Evolutionary conservation across 257 asterid species (phyloP), one percentile per base, ranked within the genome.

Genomic region (Phtheirospermum japonicum): DNA sequence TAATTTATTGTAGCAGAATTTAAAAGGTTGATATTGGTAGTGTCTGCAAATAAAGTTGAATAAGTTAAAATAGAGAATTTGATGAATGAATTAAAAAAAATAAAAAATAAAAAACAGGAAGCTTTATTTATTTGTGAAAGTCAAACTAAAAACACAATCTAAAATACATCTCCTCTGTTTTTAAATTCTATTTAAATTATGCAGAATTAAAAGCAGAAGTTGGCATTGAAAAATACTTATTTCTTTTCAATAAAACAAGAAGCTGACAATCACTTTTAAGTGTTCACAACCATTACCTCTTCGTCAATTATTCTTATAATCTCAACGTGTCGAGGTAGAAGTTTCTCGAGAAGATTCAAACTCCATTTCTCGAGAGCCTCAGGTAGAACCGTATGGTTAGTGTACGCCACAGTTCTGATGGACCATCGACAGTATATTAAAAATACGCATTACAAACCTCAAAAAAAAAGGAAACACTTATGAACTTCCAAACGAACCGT

Each of bases 301-400:
- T 85, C 83, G 59, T 88, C 96, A 64, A 88, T 83, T 82, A 76
- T 64, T 75, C 85, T 88, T 69, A 88, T 85, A 70, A 88, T 83
- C 82, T 88, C 96, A 17, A 83, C 85, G 72, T 88, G 96, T 54
- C 96, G 70, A 60, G 96, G 96, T 73, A 88, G 96, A 75, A 88
- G 76, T 63, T 72, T 80, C 73, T 88, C 85, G 92, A 88, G 83
- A 42, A 85, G 73, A 57, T 83, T 92, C 43, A 78, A 85, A 71
- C 88, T 85, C 96, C 96, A 88, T 77, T 88, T 88, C 81, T 88
- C 96, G 72, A 88, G 76, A 46, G 96, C 96, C 82, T 88, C 96
- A 11, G 96, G 96, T 70, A 88, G 72, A 76, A 88, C 96, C 56
- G 96, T 88, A 73, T 85, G 96, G 73, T 88, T 88, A 16, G 96